Conservation (phyloP, 352 stramenopile species). For the Saprolegnia diclina region DNA sequence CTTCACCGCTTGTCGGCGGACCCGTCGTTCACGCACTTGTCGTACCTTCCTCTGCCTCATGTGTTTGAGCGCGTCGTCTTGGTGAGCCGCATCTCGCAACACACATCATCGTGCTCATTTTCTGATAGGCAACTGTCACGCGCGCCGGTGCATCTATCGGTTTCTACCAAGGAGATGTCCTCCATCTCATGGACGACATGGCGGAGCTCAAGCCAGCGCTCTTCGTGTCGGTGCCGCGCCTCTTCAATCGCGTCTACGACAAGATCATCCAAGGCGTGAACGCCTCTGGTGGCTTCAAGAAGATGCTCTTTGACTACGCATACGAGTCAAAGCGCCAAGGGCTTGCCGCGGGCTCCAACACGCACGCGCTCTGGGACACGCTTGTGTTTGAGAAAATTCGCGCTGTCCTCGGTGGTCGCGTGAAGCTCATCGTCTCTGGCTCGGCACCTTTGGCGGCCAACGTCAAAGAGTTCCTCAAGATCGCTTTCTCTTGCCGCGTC, state of each 20-base stretch:
- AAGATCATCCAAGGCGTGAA: conserved; percentile 85
- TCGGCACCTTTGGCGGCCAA: conserved; percentile 88
- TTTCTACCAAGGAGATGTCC: conserved; percentile 91
- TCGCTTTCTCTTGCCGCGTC: conserved; percentile 89
- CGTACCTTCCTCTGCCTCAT: conserved; percentile 95
- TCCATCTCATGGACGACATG: conserved; percentile 91
- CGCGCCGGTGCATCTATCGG: conserved; percentile 74
- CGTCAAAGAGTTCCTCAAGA: conserved; percentile 96
- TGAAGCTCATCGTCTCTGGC: conserved; percentile 89
- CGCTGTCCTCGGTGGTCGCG: conserved; percentile 81
- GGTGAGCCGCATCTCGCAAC: conserved; percentile 40
- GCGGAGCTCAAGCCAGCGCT: conserved; percentile 89
- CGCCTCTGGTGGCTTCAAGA: conserved; percentile 50
- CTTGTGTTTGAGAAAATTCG: conserved; percentile 96
- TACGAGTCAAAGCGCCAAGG: conserved; percentile 50
- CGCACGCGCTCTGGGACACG: conserved; percentile 87
- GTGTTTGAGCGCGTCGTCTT: conserved; percentile 92
- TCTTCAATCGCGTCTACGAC: conserved; percentile 96
- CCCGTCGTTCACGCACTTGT: conserved; percentile 87
- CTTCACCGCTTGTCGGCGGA: conserved; percentile 35
- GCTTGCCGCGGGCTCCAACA: conserved; percentile 51
- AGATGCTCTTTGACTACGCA: conserved; percentile 61
- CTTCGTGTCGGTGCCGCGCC: conserved; percentile 68
- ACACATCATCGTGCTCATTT: conserved; percentile 48
- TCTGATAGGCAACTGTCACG: conserved; percentile 20